These are phyloP conservation scores for Oenanthe sinensis DNA, from an alignment of 129 eudicot species.

Conservation along the genomic window DNA sequence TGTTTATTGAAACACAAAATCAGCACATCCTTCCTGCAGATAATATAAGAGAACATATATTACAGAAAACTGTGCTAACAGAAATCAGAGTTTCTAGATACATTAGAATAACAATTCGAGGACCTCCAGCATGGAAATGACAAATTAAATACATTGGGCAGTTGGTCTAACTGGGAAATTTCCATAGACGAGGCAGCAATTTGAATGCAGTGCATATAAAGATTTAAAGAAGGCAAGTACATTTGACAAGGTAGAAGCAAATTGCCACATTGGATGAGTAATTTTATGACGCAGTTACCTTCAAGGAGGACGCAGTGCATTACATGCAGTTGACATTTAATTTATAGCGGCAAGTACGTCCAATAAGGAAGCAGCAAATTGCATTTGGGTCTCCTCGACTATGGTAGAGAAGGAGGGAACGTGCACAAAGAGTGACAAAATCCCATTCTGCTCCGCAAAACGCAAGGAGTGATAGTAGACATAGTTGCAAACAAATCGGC, in stretches of 20 bases:
- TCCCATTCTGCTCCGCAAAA: slow-evolving; percentile 90
- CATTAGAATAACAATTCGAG: neutral
- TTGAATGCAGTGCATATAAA: slow-evolving; percentile 39
- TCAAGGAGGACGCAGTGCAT: slow-evolving; percentile 71
- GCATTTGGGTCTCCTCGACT: slow-evolving; percentile 89
- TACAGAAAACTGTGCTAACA: neutral
- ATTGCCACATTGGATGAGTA: slow-evolving; percentile 39
- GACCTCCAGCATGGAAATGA: slow-evolving; percentile 26
- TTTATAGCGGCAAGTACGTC: slow-evolving; percentile 74
- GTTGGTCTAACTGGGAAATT: neutral
- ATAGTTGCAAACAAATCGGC: slow-evolving; percentile 93
- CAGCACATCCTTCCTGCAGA: neutral
- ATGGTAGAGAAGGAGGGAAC: slow-evolving; percentile 91
- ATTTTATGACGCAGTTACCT: slow-evolving; percentile 61
- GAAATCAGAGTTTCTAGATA: neutral
- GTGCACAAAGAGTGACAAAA: slow-evolving; percentile 75
- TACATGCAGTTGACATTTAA: slow-evolving; percentile 28
- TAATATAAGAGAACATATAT: neutral
- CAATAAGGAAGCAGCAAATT: slow-evolving; percentile 78
- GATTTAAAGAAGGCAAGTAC: slow-evolving; percentile 54
- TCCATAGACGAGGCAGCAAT: slow-evolving; percentile 28
- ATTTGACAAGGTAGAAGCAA: slow-evolving; percentile 54
- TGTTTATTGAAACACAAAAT: neutral
- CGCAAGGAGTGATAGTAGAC: slow-evolving; percentile 92
- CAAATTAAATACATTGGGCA: slow-evolving; percentile 47